These are phyloP conservation scores for Calonectria multiphialidica DNA, from an alignment of 2,329 filamentous ascomycete genomes.

Conservation along the genomic window DNA sequence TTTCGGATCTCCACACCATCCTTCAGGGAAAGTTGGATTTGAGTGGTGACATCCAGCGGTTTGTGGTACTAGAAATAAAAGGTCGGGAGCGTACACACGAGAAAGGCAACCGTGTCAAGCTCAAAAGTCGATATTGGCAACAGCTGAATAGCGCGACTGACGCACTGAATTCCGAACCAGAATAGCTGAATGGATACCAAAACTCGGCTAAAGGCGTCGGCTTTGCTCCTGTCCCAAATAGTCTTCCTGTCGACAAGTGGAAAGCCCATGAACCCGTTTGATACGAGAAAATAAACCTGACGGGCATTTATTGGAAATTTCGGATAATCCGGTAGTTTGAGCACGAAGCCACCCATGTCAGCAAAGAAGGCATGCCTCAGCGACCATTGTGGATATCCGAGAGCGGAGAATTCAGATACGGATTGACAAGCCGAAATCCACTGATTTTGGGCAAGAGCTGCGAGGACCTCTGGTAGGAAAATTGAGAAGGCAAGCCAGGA, in stretches of 20 bases:
- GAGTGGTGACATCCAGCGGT: not conserved
- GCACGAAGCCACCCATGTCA: not conserved
- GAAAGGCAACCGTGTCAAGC: not conserved
- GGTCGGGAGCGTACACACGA: not conserved
- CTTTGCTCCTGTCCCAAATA: not conserved
- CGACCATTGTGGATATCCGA: not conserved
- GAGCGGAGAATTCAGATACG: not conserved
- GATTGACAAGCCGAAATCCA: conserved; percentile 1
- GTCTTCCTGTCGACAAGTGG: not conserved
- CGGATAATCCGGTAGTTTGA: not conserved
- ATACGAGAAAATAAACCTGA: not conserved
- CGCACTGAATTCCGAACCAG: not conserved
- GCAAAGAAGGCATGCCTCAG: not conserved
- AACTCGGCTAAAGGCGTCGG: not conserved
- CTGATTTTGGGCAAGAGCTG: not conserved
- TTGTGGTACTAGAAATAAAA: conserved; percentile 1
- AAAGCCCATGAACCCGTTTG: not conserved
- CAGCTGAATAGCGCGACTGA: not conserved
- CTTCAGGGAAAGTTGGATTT: not conserved
- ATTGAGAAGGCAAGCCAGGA: not conserved
- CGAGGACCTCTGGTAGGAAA: not conserved
- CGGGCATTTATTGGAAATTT: not conserved
- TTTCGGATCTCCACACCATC: not conserved
- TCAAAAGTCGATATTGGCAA: not conserved
- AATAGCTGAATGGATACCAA: not conserved